phyloP scores from a whole-genome alignment of 75 land plant species.

The Selaginella tamariscina region DNA sequence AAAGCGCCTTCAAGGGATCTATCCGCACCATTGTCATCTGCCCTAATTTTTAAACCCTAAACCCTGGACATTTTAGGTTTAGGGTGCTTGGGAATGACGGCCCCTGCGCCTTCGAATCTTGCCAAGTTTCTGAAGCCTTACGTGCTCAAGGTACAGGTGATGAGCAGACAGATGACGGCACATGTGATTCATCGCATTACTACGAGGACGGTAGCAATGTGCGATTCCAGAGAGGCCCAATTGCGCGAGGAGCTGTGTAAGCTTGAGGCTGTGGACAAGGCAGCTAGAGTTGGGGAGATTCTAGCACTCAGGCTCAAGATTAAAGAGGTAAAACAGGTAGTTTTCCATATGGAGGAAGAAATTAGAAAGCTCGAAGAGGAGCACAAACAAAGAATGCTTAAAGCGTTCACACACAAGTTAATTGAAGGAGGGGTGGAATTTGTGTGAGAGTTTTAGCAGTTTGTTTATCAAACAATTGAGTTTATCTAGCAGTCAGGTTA shows the following conservation, averaged over 20 bases:
- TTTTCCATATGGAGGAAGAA: constrained; percentile 45
- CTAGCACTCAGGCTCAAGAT: constrained; percentile 51
- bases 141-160: constrained; percentile 62
- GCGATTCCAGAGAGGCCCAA: constrained; percentile 55
- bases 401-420: not conserved
- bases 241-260: constrained; percentile 36
- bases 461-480: no score
- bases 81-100: not conserved
- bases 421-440: not conserved
- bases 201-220: constrained; percentile 58
- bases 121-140: constrained; percentile 60
- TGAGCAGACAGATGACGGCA: constrained; percentile 54
- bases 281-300: constrained; percentile 57
- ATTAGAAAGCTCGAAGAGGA: not conserved
- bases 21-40: no score
- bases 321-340: constrained; percentile 54
- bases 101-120: not conserved
- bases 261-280: constrained; percentile 58
- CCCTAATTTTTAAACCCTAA: no score
- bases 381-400: not conserved
- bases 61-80: not conserved
- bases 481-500: no score
- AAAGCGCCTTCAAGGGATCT: no score
- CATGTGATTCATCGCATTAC: constrained; percentile 55
- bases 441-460: not conserved